Evolutionary conservation across 345 rosid genomes (phyloP), one percentile per base, ranked within the genome.

Genomic region (Brassica carinata): DNA sequence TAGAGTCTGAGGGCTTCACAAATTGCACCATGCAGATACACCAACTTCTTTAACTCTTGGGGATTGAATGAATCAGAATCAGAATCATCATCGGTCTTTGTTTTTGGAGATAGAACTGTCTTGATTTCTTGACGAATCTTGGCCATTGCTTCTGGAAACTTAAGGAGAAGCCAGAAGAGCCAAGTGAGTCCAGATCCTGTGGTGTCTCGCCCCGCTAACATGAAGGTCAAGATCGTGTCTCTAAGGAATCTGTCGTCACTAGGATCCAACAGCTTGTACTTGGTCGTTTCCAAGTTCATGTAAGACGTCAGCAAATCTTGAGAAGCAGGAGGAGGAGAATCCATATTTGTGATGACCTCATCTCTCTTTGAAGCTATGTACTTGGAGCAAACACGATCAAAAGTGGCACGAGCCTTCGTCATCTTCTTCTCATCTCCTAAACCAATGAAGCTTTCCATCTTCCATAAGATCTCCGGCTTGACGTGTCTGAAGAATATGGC

Each of bases 171-270:
- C 89, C 88, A 87, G 23, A 90, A 89, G 72, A 90, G 77, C 91
- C 91, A 89, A 15, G 85, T 66, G 55, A 90, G 82, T 43, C 75
- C 85, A 45, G 85, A 77, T 4, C 79, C 77, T 48, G 82, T 82
- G 0, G 85, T 82, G 82, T 87, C 92, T 43, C 90, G 64, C n/a
- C 95, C 91, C 5, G 91, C 92, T 53, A 86, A 15, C 85, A 89
- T 63, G 79, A 90, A 81, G 67, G 75, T 86, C 64, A 87, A 17
- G 55, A 89, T 30, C 15, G 83, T 89, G 79, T 89, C 95, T 75
- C 87, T 86, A 3, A 90, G 40, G 75, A 86, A 89, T 57, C 83
- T 77, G n/a, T 86, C 85, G 8, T 77, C 85, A 58, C 65, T 67
- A 2, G 83, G 74, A 8, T 80, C 19, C 15, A 74, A 65, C 9